Evolutionary conservation across 2,329 filamentous ascomycete species (phyloP), one percentile per base, ranked within the genome.

Genomic region (Beauveria scarabaeidicola): DNA sequence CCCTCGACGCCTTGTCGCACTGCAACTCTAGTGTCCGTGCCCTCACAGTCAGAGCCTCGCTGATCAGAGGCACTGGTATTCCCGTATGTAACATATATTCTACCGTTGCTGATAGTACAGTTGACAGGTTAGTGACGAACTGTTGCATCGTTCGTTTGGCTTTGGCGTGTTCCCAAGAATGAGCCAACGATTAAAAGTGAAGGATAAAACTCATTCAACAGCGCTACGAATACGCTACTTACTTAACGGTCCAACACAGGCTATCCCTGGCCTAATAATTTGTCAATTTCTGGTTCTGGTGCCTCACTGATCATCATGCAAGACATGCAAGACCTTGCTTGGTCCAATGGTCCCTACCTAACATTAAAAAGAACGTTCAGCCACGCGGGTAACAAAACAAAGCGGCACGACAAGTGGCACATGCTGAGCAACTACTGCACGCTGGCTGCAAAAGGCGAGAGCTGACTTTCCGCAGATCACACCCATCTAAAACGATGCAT

Each of bases 21-120:
- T 58, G 32, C 55, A 21, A 51, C 46, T 32, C 46, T 51, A 50
- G 55, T 9, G 55, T 58, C 55, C 36, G 55, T 58, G 55, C 41
- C 21, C 36, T 41, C 29, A 15, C 27, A 23, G 17, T 43, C 51
- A 40, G 36, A 15, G 29, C 50, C 29, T 40, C 32, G 8, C 9
- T 52, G 36, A 27, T 36, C 7, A 19, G 32, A n/a, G 25, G n/a
- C n/a, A 46, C 25, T 21, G 52, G 21, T 17, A 27, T 32, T 27
- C 10, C 29, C 52, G 9, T 21, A n/a, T n/a, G n/a, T n/a, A n/a
- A n/a, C n/a, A n/a, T n/a, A n/a, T n/a, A 1, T 52, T 36, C 36
- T 27, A n/a, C 40, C 23, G 21, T 23, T 52, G 21, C 21, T 25
- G n/a, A 40, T n/a, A 11, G 23, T 40, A 29, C 23, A 36, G 32